phyloP scores from a whole-genome alignment of 768 basidiomycete species.

The Auricularia heimuer region DNA sequence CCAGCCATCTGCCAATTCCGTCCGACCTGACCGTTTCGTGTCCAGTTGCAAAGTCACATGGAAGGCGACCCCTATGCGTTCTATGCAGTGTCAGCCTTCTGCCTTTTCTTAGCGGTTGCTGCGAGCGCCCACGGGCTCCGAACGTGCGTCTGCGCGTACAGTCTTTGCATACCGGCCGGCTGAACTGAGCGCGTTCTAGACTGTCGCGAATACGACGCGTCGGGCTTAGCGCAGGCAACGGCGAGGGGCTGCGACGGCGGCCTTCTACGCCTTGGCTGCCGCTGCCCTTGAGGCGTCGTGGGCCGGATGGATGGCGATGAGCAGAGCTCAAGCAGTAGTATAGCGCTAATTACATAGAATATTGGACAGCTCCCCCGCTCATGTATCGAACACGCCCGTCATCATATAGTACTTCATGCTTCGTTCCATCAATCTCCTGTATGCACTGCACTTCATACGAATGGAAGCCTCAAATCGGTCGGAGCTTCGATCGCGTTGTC shows the following conservation, averaged over 20 bases:
- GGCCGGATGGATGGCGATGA: conserved; percentile 31
- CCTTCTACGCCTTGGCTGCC: conserved; percentile 5
- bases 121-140: conserved; percentile 61
- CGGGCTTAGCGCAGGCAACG: conserved; percentile 24
- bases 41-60: conserved; percentile 62
- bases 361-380: too few relatives aligned
- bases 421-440: too few relatives aligned
- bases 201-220: conserved; percentile 39
- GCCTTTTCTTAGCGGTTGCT: conserved; percentile 47
- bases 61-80: conserved; percentile 72
- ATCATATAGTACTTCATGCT: too few relatives aligned
- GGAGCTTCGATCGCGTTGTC: too few relatives aligned
- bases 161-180: conserved; percentile 5
- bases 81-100: conserved; percentile 47
- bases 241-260: conserved; percentile 1
- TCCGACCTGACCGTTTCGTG: neutral
- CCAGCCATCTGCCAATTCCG: neutral
- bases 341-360: too few relatives aligned
- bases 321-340: neutral
- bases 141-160: conserved; percentile 27
- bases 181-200: conserved; percentile 17
- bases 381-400: too few relatives aligned
- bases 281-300: conserved; percentile 30
- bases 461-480: too few relatives aligned
- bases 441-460: too few relatives aligned